phyloP scores from a whole-genome alignment of 306 rosid genomes.

The Quercus engelmannii region DNA sequence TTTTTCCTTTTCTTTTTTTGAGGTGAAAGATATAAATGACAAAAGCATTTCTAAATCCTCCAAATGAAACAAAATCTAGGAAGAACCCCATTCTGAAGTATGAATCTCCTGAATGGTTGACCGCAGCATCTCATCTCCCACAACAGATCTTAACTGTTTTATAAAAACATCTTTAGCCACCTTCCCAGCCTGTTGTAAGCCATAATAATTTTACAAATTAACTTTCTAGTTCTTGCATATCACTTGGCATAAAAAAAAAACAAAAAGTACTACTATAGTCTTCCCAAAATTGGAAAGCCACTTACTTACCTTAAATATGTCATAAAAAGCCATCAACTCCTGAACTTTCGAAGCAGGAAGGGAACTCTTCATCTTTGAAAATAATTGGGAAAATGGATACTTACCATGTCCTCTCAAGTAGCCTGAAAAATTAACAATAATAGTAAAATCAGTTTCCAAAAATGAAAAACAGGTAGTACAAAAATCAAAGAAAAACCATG shows the following conservation, averaged over 20 bases:
- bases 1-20: too few species aligned
- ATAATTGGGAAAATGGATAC: constrained; percentile 19
- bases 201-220: background rate
- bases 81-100: constrained; percentile 43
- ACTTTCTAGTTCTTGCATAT: background rate
- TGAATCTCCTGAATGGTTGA: constrained; percentile 37
- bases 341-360: constrained; percentile 42
- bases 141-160: constrained; percentile 37
- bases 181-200: constrained; percentile 42
- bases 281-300: background rate
- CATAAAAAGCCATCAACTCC: constrained; percentile 26
- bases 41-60: constrained; percentile 23
- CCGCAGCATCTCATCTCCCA: constrained; percentile 46
- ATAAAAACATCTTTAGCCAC: constrained; percentile 31
- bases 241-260: background rate
- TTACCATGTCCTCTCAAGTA: constrained; percentile 8
- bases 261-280: background rate
- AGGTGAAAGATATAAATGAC: background rate
- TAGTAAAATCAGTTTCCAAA: background rate
- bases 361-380: constrained; percentile 35
- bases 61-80: constrained; percentile 29
- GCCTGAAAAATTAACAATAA: constrained; percentile 21
- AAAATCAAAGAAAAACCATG: background rate
- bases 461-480: background rate
- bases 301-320: constrained; percentile 30